Evolutionary conservation across 305 asterid species (phyloP).

Genomic region (Solanum hybrid): DNA sequence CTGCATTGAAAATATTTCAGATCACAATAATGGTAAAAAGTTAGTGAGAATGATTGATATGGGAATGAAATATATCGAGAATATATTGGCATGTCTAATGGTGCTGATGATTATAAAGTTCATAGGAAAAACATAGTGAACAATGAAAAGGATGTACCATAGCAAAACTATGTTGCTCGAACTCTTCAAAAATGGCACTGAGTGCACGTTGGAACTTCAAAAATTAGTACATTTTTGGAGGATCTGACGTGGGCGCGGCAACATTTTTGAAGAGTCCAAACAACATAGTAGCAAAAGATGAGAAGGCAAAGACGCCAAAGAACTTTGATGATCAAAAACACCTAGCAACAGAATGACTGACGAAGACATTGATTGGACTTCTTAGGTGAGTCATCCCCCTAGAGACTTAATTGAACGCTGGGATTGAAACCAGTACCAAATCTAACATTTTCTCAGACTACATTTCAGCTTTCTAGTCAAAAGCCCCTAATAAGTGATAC

Average conservation of each 20-base stretch:
- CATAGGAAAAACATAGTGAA: not conserved
- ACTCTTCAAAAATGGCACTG: not conserved
- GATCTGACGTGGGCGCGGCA: not conserved
- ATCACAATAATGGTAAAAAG: not conserved
- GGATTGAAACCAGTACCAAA: not conserved
- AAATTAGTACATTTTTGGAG: not conserved
- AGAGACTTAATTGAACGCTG: not conserved
- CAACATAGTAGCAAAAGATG: not conserved
- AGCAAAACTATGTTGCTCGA: not conserved
- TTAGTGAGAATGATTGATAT: not conserved
- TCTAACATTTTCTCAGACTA: not conserved
- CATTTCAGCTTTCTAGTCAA: not conserved
- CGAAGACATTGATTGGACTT: not conserved
- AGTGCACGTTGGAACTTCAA: not conserved
- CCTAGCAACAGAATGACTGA: not conserved
- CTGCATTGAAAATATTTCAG: conserved; percentile 1
- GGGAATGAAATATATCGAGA: not conserved
- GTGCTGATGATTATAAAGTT: not conserved
- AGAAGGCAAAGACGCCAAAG: not conserved
- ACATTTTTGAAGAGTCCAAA: not conserved
- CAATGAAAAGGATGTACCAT: not conserved
- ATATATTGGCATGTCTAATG: not conserved
- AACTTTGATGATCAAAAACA: not conserved
- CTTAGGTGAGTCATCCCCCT: not conserved
- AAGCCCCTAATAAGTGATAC: not conserved